Conservation (phyloP, 176 grass and related monocot species). For the Phoenix roebelenii region DNA sequence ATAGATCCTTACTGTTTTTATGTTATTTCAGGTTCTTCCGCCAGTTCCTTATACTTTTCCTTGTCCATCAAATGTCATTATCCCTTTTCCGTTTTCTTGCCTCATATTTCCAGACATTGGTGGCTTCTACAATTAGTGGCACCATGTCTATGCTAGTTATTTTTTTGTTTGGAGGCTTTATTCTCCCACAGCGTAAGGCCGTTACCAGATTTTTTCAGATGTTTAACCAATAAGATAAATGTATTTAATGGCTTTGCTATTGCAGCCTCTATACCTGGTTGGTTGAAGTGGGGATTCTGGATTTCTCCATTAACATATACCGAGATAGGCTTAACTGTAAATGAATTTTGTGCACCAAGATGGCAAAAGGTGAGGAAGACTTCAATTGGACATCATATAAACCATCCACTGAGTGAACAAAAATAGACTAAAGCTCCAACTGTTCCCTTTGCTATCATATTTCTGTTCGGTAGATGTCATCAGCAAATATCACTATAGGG, state of each 20-base stretch:
- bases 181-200: slow-evolving; percentile 55
- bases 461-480: slow-evolving; percentile 12
- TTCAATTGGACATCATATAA: no score
- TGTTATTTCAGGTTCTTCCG: slow-evolving; percentile 36
- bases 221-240: neutral
- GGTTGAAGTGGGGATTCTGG: slow-evolving; percentile 94
- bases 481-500: slow-evolving; percentile 37
- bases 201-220: slow-evolving; percentile 4
- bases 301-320: slow-evolving; percentile 63
- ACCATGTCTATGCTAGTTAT: slow-evolving; percentile 17
- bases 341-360: slow-evolving; percentile 78
- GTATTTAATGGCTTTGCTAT: neutral
- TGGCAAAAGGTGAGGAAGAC: slow-evolving; percentile 53
- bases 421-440: no score
- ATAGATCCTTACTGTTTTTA: neutral
- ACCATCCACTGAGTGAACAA: no score
- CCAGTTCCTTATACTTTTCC: slow-evolving; percentile 51
- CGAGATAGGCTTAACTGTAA: slow-evolving; percentile 65
- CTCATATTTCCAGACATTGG: slow-evolving; percentile 40
- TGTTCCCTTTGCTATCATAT: neutral
- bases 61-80: slow-evolving; percentile 36
- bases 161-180: slow-evolving; percentile 57
- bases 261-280: slow-evolving; percentile 56
- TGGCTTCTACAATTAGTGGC: slow-evolving; percentile 24
- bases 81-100: slow-evolving; percentile 52